A percentile compares a stretch with the other conserved stretches of the same genome.
phyloP scores from a whole-genome alignment of 2,329 filamentous ascomycete genomes.

The Ophiostoma himal-ulmi region DNA sequence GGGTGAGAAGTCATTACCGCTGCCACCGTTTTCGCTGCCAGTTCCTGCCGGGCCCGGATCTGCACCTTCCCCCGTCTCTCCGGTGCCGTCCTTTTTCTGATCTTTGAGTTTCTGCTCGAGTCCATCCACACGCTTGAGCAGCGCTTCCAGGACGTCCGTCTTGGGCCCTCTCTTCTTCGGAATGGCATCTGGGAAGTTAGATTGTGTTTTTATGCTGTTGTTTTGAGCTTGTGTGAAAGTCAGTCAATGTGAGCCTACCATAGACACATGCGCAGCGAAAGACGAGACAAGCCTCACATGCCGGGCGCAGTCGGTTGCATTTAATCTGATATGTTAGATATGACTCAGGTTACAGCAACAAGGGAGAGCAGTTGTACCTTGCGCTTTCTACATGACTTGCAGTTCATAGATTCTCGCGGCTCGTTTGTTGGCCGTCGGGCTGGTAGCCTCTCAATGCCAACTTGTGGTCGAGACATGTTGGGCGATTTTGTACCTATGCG shows the following conservation, averaged over 20 bases:
- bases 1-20: slow-evolving; percentile 25
- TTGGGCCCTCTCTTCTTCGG: slow-evolving; percentile 88
- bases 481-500: slow-evolving; percentile 42
- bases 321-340: slow-evolving; percentile 62
- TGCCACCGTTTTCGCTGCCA: slow-evolving; percentile 25
- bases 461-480: slow-evolving; percentile 66
- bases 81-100: slow-evolving; percentile 43
- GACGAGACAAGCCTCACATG: slow-evolving; percentile 82
- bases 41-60: slow-evolving; percentile 19
- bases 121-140: slow-evolving; percentile 79
- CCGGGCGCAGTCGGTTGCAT: slow-evolving; percentile 77
- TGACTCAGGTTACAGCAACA: not conserved
- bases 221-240: not conserved
- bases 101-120: slow-evolving; percentile 74
- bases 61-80: slow-evolving; percentile 26
- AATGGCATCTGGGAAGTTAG: slow-evolving; percentile 59
- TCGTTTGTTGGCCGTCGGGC: slow-evolving; percentile 65
- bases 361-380: slow-evolving; percentile 54
- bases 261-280: slow-evolving; percentile 87
- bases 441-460: slow-evolving; percentile 74
- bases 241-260: slow-evolving; percentile 48
- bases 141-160: slow-evolving; percentile 78
- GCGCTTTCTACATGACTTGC: slow-evolving; percentile 86
- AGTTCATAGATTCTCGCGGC: slow-evolving; percentile 88
- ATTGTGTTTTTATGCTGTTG: not conserved